Percentiles rank a stretch among this genome's conserved stretches.
Evolutionary conservation across 1,284 basidiomycete species (phyloP).

Genomic region (Pseudozyma tsukubaensis): DNA sequence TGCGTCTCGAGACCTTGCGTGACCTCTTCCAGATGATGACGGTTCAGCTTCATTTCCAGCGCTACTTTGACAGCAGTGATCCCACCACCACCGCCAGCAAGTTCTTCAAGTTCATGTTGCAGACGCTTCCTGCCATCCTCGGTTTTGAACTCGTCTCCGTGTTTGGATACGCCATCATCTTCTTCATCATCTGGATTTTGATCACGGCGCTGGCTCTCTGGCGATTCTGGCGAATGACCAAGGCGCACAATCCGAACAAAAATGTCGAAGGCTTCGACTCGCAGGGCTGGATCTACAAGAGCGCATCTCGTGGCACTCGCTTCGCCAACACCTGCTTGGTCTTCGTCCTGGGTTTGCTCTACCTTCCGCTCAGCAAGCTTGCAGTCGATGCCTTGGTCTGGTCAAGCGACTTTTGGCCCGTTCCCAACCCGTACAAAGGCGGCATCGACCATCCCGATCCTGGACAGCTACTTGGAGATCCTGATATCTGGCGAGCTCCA

Average conservation of each 20-base stretch:
- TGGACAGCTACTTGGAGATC: conserved; percentile 73
- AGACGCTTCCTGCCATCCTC: conserved; percentile 53
- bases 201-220: conserved; percentile 44
- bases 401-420: conserved; percentile 63
- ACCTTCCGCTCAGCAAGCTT: conserved; percentile 64
- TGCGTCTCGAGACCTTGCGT: conserved; percentile 55
- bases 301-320: conserved; percentile 52
- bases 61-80: conserved; percentile 32
- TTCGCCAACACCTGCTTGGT: conserved; percentile 57
- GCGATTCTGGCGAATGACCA: conserved; percentile 57
- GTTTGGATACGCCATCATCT: conserved; percentile 59
- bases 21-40: conserved; percentile 63
- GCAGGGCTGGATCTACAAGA: conserved; percentile 58
- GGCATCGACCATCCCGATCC: conserved; percentile 67
- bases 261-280: conserved; percentile 58
- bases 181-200: conserved; percentile 53
- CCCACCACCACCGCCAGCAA: conserved; percentile 25
- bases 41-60: conserved; percentile 48
- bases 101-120: conserved; percentile 43
- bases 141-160: conserved; percentile 61
- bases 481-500: conserved; percentile 71
- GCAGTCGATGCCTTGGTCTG: conserved; percentile 62
- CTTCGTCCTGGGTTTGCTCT: conserved; percentile 53
- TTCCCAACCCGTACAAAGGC: conserved; percentile 76
- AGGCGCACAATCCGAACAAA: conserved; percentile 56